phyloP scores from a whole-genome alignment of 1,284 basidiomycete species.

The Inonotus obliquus region DNA sequence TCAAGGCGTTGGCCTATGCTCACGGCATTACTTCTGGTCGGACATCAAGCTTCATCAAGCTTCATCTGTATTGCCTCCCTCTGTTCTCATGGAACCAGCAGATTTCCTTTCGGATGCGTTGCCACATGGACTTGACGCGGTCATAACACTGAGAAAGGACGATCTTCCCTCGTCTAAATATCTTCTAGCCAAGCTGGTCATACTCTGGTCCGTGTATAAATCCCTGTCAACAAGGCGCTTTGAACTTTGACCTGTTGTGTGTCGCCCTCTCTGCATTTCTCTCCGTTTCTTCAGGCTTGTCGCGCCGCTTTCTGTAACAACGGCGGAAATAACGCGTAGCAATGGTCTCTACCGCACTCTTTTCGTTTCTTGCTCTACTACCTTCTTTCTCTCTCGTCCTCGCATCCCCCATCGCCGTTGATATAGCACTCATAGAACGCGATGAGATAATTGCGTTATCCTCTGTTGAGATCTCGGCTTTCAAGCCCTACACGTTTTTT shows the following conservation, averaged over 20 bases:
- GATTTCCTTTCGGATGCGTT: not conserved
- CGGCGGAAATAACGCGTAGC: not conserved
- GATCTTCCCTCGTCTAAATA: not conserved
- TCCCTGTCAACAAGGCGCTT: not conserved
- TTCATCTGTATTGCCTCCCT: not conserved
- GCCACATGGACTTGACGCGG: not conserved
- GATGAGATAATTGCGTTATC: slow-evolving; percentile 36
- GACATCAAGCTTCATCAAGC: not conserved
- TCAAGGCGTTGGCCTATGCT: too few relatives aligned
- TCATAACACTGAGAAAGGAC: not conserved
- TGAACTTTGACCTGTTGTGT: not conserved
- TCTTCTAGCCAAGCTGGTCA: not conserved
- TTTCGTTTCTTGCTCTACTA: not conserved
- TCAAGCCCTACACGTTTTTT: slow-evolving; percentile 50
- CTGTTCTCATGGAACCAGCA: not conserved
- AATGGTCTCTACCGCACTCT: not conserved
- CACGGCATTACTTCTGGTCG: not conserved
- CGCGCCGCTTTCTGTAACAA: not conserved
- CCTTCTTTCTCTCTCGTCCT: not conserved
- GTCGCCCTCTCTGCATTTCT: not conserved
- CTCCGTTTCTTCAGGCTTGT: not conserved
- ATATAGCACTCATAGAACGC: not conserved
- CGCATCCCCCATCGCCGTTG: not conserved
- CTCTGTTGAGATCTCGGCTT: slow-evolving; percentile 38
- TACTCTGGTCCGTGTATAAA: not conserved